Evolutionary conservation across 2,329 filamentous ascomycete species (phyloP).

Genomic region (Chlorencoelia australis): DNA sequence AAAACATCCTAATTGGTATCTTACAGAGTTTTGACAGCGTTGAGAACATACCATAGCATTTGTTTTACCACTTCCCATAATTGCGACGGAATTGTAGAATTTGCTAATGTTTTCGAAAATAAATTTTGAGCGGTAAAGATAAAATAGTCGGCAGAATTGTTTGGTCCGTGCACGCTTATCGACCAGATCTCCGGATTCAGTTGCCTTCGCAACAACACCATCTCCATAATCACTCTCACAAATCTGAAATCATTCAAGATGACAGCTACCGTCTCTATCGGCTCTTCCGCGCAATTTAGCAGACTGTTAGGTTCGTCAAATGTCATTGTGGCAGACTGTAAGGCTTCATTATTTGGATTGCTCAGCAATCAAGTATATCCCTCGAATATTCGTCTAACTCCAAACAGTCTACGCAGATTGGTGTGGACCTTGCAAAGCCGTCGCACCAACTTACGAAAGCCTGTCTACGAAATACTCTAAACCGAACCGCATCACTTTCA

Average conservation of each 20-base stretch:
- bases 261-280: constrained; percentile 40
- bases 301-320: constrained; percentile 60
- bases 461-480: constrained; percentile 72
- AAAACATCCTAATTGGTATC: constrained; percentile 1
- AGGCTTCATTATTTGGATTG: too few relatives aligned
- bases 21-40: not conserved
- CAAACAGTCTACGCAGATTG: constrained; percentile 80
- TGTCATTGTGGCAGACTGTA: constrained; percentile 87
- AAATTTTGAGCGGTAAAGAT: constrained; percentile 10
- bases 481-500: constrained; percentile 75
- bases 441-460: constrained; percentile 80
- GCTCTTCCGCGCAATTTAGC: constrained; percentile 61
- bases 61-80: constrained; percentile 25
- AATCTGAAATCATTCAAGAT: constrained; percentile 9
- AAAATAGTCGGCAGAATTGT: constrained; percentile 12
- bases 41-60: constrained; percentile 19
- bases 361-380: too few relatives aligned
- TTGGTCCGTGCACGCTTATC: not conserved
- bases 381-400: too few relatives aligned
- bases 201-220: not conserved
- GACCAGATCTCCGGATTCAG: constrained; percentile 8
- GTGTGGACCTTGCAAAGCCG: constrained; percentile 89
- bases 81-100: constrained; percentile 5
- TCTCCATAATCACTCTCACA: not conserved
- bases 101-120: constrained; percentile 4